Percentiles rank a stretch among this genome's conserved stretches.
phyloP scores from a whole-genome alignment of 2,329 filamentous ascomycete genomes.

The Colletotrichum destructivum region DNA sequence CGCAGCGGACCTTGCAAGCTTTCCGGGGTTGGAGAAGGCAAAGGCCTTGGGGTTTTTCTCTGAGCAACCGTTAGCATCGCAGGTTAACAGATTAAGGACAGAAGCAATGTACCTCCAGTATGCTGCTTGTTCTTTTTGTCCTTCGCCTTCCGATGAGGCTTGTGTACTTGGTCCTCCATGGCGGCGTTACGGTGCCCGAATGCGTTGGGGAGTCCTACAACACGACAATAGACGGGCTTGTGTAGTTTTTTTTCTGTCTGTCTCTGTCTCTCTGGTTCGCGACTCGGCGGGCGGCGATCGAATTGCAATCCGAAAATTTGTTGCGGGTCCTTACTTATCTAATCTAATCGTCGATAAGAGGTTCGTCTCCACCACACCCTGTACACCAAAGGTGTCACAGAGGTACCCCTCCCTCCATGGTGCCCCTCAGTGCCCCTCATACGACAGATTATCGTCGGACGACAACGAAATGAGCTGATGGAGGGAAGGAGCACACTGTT shows the following conservation, averaged over 20 bases:
- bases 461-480: neutral
- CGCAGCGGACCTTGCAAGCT: constrained; percentile 81
- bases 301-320: constrained; percentile 33
- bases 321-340: constrained; percentile 33
- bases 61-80: constrained; percentile 51
- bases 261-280: constrained; percentile 20
- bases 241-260: constrained; percentile 15
- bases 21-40: constrained; percentile 85
- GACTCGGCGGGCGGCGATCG: constrained; percentile 28
- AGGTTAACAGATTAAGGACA: neutral
- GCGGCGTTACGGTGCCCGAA: constrained; percentile 49
- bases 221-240: constrained; percentile 13
- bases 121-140: constrained; percentile 82
- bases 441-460: neutral
- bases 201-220: constrained; percentile 22
- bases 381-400: neutral
- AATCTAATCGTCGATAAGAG: constrained; percentile 29
- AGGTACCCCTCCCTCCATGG: constrained; percentile 1
- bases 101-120: constrained; percentile 66
- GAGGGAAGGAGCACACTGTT: neutral
- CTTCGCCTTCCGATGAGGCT: constrained; percentile 88
- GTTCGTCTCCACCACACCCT: neutral
- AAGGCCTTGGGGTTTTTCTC: constrained; percentile 93
- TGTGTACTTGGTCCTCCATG: constrained; percentile 89
- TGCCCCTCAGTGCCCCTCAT: neutral